Conservation (phyloP, 108 stramenopile species). For the Skeletonema costatum region DNA sequence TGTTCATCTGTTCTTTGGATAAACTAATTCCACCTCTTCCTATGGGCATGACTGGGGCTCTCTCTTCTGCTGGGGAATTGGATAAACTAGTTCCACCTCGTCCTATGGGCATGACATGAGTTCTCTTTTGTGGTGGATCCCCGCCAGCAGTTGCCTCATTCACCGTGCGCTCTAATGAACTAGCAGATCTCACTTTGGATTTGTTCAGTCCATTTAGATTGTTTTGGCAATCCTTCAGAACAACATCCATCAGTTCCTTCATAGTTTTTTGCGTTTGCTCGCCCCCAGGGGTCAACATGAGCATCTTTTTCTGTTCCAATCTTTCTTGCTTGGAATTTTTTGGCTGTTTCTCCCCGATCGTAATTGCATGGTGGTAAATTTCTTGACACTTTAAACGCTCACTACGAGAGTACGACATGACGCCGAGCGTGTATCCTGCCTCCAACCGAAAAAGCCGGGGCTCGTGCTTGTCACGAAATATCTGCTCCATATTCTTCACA, state of each 20-base stretch:
- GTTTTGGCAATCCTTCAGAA: too few relatives aligned
- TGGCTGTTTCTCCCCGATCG: neutral
- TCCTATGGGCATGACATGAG: neutral
- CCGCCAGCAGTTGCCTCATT: too few relatives aligned
- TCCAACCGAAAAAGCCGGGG: neutral
- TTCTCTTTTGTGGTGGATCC: neutral
- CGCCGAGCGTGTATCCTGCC: neutral
- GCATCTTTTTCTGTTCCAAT: neutral
- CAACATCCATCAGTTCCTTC: too few relatives aligned
- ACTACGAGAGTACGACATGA: neutral
- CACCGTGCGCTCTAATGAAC: too few relatives aligned
- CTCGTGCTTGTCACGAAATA: neutral
- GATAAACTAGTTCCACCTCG: neutral
- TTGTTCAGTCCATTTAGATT: too few relatives aligned
- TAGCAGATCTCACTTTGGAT: too few relatives aligned
- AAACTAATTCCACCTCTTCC: slow-evolving; percentile 17
- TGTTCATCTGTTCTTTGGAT: neutral
- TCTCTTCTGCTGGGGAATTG: too few relatives aligned
- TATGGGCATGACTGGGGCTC: slow-evolving; percentile 16
- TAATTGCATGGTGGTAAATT: neutral
- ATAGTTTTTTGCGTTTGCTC: too few relatives aligned
- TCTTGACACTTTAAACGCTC: slow-evolving; percentile 2
- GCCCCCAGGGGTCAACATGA: too few relatives aligned
- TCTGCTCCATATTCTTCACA: neutral
- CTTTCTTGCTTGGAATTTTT: neutral